Conservation (phyloP, 129 eudicot genomes). For the Kitagawia praeruptora region DNA sequence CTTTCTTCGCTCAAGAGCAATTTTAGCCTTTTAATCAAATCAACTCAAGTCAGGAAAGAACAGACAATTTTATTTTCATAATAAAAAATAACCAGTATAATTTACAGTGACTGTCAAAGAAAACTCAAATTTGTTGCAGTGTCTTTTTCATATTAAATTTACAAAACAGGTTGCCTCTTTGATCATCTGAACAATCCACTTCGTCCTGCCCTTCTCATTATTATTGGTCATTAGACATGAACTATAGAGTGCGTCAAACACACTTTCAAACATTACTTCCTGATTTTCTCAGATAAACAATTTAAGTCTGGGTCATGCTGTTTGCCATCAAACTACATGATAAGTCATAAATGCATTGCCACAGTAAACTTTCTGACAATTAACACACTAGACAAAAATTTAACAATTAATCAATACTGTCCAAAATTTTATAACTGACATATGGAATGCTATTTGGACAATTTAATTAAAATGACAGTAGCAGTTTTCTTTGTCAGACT, state of each 20-base stretch:
- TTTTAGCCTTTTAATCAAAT: slow-evolving; percentile 63
- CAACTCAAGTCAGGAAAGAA: slow-evolving; percentile 11
- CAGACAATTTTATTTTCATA: neutral
- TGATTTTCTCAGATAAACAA: neutral
- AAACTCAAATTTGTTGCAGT: neutral
- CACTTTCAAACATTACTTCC: neutral
- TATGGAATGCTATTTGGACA: neutral
- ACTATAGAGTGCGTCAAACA: neutral
- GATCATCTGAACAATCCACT: neutral
- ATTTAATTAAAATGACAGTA: too few relatives aligned
- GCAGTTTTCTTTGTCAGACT: too few relatives aligned
- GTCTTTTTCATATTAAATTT: neutral
- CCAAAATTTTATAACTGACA: neutral
- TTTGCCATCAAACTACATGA: neutral
- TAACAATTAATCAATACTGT: neutral
- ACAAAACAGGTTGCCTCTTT: neutral
- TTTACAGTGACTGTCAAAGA: neutral
- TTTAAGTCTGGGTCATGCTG: neutral
- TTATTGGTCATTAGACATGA: neutral
- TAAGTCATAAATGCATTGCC: neutral
- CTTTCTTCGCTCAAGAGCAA: slow-evolving; percentile 86
- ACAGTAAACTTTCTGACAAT: neutral
- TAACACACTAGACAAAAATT: neutral
- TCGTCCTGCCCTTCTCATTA: neutral
- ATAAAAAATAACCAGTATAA: neutral